Evolutionary conservation across 78 protist genomes (phyloP).

Genomic region (Pigoraptor vietnamica): DNA sequence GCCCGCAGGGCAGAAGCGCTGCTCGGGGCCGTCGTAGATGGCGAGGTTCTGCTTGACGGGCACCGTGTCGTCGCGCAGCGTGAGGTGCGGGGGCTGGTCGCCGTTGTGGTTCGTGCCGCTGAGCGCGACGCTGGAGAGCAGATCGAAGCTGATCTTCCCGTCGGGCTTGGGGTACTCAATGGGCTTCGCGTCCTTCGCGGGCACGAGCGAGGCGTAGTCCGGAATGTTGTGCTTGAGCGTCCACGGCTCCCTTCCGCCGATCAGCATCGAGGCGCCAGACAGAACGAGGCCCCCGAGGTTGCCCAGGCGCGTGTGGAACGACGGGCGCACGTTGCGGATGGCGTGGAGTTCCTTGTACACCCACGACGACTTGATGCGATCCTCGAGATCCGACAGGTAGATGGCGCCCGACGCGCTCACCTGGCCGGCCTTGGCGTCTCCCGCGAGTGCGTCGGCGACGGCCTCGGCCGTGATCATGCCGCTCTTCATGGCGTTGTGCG

Average conservation of each 20-base stretch:
- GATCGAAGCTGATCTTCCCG: conserved; percentile 81
- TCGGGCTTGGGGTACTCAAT: conserved; percentile 96
- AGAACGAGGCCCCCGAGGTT: conserved; percentile 49
- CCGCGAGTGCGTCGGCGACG: conserved; percentile 22
- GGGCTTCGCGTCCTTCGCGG: conserved; percentile 56
- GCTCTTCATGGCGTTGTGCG: conserved; percentile 94
- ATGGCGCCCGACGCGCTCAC: neutral
- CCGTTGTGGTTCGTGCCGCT: conserved; percentile 88
- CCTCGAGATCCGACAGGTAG: conserved; percentile 39
- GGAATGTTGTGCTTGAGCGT: conserved; percentile 47
- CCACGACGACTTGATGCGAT: conserved; percentile 67
- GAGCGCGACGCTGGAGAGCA: conserved; percentile 76
- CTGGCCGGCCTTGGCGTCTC: neutral
- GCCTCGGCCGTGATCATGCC: conserved; percentile 83
- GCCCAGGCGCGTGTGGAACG: conserved; percentile 64
- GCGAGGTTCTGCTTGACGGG: conserved; percentile 54
- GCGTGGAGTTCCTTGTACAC: conserved; percentile 71
- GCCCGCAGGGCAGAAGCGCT: conserved; percentile 95
- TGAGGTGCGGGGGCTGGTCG: conserved; percentile 88
- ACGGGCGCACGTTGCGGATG: conserved; percentile 79
- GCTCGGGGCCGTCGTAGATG: conserved; percentile 77
- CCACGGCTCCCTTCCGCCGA: conserved; percentile 75
- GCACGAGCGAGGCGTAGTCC: conserved; percentile 60
- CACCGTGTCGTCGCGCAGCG: conserved; percentile 27
- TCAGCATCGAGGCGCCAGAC: conserved; percentile 52